These are phyloP conservation scores for Neolecta irregularis DNA, from an alignment of 1,139 yeast genomes.

Conservation along the genomic window DNA sequence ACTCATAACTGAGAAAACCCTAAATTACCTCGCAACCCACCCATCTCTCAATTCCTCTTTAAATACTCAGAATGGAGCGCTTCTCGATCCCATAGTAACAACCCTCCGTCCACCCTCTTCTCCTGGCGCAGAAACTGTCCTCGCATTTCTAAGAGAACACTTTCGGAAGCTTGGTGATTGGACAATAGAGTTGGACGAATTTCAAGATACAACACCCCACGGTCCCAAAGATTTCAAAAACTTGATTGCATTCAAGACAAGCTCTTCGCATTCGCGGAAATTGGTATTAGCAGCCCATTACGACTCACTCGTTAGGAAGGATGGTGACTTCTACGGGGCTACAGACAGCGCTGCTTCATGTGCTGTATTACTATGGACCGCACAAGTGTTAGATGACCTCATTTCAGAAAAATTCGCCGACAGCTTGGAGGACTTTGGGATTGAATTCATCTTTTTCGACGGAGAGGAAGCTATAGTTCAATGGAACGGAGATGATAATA, in stretches of 20 bases:
- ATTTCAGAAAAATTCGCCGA: conserved; percentile 19
- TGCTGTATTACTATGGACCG: conserved; percentile 34
- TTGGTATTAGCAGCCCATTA: conserved; percentile 40
- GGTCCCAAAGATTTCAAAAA: conserved; percentile 32
- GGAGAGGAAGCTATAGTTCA: conserved; percentile 42
- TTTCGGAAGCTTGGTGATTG: conserved; percentile 22
- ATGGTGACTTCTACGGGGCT: conserved; percentile 46
- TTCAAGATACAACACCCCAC: conserved; percentile 27
- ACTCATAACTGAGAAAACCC: no score
- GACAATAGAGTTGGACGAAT: conserved; percentile 29
- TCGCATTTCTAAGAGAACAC: conserved; percentile 19
- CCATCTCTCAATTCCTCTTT: no score
- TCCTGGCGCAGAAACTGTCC: conserved; percentile 15
- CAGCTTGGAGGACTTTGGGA: conserved; percentile 22
- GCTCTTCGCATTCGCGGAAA: no score
- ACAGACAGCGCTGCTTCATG: conserved; percentile 45
- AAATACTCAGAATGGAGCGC: no score
- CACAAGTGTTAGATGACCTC: conserved; percentile 24
- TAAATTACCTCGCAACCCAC: no score
- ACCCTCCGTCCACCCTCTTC: no score
- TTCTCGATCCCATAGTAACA: no score
- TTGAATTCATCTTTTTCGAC: conserved; percentile 40
- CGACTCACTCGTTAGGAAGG: conserved; percentile 35
- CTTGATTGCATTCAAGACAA: conserved; percentile 27
- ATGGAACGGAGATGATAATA: conserved; percentile 38